Evolutionary conservation across 2,329 filamentous ascomycete species (phyloP).

Genomic region (Leptographium flavum): DNA sequence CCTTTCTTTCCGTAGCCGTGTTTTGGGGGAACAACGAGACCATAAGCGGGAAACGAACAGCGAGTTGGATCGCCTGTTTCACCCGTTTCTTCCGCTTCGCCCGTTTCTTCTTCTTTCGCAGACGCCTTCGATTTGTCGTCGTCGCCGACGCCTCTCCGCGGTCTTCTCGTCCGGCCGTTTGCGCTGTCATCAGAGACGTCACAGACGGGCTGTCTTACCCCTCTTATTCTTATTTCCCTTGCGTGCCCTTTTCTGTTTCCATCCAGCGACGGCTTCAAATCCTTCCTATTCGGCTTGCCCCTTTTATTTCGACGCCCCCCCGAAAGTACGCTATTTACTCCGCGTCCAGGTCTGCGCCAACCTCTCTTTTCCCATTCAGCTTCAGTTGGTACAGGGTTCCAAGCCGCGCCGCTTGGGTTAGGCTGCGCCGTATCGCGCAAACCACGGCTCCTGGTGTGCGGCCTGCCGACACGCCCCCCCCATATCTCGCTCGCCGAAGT

Average conservation of each 20-base stretch:
- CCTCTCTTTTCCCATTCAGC: slow-evolving; percentile 1
- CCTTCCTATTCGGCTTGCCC: neutral
- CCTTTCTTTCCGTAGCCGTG: neutral
- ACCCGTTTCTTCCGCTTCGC: neutral
- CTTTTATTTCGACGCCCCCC: slow-evolving; percentile 3
- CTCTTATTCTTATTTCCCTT: neutral
- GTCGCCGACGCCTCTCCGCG: neutral
- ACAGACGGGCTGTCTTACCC: neutral
- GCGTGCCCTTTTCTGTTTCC: neutral
- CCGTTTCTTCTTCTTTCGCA: neutral
- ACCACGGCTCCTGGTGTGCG: no score
- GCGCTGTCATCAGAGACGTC: neutral
- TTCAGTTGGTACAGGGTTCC: neutral
- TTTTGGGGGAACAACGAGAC: neutral
- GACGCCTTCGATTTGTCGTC: neutral
- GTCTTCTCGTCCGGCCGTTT: neutral
- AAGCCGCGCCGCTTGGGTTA: neutral
- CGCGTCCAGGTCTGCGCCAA: neutral
- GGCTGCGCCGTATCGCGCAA: no score
- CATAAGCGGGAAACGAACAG: no score
- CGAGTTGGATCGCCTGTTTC: no score
- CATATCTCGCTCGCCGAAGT: neutral
- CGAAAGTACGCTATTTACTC: neutral
- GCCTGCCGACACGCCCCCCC: neutral
- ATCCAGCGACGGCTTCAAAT: neutral